phyloP scores from a whole-genome alignment of 495 filamentous ascomycete genomes.

The Tuber microsphaerosporum region DNA sequence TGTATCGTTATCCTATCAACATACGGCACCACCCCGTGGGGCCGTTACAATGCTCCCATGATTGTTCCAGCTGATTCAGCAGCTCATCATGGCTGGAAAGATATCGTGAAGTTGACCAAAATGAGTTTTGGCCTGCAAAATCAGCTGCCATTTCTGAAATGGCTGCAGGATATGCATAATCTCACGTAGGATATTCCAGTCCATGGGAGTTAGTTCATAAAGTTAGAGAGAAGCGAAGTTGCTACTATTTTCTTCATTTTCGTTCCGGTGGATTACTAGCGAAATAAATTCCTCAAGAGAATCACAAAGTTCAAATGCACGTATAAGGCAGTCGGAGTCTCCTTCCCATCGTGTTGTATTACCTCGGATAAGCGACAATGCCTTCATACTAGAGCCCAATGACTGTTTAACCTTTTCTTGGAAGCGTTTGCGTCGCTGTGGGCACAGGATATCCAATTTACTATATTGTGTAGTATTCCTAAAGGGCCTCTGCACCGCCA shows the following conservation, averaged over 20 bases:
- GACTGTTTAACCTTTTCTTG: not conserved
- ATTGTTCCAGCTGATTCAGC: too few relatives aligned
- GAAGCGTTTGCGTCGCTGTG: slow-evolving; percentile 8
- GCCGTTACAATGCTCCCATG: too few relatives aligned
- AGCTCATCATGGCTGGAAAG: too few relatives aligned
- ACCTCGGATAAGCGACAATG: not conserved
- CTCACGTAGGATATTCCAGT: not conserved
- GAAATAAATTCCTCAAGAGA: slow-evolving; percentile 4
- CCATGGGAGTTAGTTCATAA: too few relatives aligned
- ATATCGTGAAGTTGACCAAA: too few relatives aligned
- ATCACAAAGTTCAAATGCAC: slow-evolving; percentile 7
- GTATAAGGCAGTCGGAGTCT: slow-evolving; percentile 6
- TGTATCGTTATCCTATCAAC: too few relatives aligned
- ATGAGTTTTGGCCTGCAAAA: not conserved
- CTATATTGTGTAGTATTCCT: slow-evolving; percentile 23
- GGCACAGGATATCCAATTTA: not conserved
- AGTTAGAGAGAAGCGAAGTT: not conserved
- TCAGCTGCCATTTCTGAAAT: not conserved
- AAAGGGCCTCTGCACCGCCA: slow-evolving; percentile 12
- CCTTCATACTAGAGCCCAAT: not conserved
- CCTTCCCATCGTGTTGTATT: slow-evolving; percentile 17
- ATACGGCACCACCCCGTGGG: too few relatives aligned
- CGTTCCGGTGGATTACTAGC: not conserved
- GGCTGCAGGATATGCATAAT: not conserved
- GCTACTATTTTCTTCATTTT: not conserved